Evolutionary conservation across 208 protist species (phyloP).

Genomic region (Leishmania tropica): DNA sequence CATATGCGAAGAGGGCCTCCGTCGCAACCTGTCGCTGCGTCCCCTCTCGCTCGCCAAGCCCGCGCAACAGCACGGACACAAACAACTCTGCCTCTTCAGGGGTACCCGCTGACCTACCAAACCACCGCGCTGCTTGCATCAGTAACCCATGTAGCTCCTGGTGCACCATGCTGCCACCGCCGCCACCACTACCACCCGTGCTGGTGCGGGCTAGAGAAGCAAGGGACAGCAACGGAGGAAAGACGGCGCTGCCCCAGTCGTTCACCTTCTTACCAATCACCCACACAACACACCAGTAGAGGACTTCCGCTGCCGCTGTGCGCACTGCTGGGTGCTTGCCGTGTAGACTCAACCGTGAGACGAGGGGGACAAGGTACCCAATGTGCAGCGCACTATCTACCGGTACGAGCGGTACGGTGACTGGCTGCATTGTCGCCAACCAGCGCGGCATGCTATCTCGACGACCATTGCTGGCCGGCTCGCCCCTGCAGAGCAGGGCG

Average conservation of each 20-base stretch:
- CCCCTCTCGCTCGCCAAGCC: constrained; percentile 11
- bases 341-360: constrained; percentile 65
- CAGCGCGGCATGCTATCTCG: background rate
- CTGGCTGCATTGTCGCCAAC: background rate
- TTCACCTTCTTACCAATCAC: constrained; percentile 57
- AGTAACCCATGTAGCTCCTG: constrained; percentile 2
- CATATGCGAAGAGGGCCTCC: constrained; percentile 24
- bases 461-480: background rate
- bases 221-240: constrained; percentile 52
- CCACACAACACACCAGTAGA: constrained; percentile 80
- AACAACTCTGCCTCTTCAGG: background rate
- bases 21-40: constrained; percentile 16
- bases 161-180: constrained; percentile 12
- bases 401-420: constrained; percentile 7
- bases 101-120: background rate
- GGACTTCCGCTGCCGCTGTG: constrained; percentile 85
- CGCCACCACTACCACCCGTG: constrained; percentile 13
- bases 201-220: constrained; percentile 46
- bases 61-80: constrained; percentile 7
- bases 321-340: constrained; percentile 64
- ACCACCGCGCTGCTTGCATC: constrained; percentile 17
- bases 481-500: constrained; percentile 2
- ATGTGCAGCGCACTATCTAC: constrained; percentile 47
- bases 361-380: constrained; percentile 61
- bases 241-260: constrained; percentile 38